phyloP scores from a whole-genome alignment of 441 rosid genomes.

The Jatropha multifida region DNA sequence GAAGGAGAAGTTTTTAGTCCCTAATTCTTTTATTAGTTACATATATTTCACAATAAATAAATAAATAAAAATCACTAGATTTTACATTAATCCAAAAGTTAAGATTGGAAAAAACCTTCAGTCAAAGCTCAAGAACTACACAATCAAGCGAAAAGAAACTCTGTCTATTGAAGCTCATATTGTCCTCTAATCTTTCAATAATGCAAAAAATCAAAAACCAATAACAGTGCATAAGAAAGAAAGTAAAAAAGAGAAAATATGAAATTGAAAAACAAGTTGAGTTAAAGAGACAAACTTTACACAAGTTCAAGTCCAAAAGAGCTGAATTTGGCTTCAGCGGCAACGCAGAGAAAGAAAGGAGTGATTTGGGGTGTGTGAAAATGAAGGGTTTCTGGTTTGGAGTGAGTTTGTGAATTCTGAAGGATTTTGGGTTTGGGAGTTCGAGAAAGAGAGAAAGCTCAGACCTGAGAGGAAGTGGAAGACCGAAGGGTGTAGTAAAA shows the following conservation, averaged over 20 bases:
- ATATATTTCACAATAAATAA: not conserved
- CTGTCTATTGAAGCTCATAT: too few species aligned
- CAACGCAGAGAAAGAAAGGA: too few species aligned
- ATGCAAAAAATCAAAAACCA: not conserved
- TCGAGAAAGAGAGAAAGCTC: not conserved
- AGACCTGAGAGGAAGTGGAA: not conserved
- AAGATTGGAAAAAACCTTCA: not conserved
- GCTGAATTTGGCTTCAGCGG: not conserved
- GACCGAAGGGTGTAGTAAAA: not conserved
- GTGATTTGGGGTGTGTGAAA: not conserved
- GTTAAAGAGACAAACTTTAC: slow-evolving; percentile 5
- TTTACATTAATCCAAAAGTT: not conserved
- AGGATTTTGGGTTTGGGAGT: not conserved
- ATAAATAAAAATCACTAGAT: not conserved
- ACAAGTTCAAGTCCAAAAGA: not conserved
- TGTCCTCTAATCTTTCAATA: not conserved
- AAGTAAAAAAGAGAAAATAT: not conserved
- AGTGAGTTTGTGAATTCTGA: not conserved
- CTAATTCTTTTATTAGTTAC: not conserved
- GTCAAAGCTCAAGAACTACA: not conserved
- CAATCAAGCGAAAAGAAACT: not conserved
- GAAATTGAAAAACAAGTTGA: not conserved
- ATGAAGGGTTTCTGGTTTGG: not conserved
- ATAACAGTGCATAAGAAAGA: not conserved
- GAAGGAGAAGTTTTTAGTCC: too few species aligned